phyloP scores from a whole-genome alignment of 805 yeast genomes.

The Yarrowia keelungensis region DNA sequence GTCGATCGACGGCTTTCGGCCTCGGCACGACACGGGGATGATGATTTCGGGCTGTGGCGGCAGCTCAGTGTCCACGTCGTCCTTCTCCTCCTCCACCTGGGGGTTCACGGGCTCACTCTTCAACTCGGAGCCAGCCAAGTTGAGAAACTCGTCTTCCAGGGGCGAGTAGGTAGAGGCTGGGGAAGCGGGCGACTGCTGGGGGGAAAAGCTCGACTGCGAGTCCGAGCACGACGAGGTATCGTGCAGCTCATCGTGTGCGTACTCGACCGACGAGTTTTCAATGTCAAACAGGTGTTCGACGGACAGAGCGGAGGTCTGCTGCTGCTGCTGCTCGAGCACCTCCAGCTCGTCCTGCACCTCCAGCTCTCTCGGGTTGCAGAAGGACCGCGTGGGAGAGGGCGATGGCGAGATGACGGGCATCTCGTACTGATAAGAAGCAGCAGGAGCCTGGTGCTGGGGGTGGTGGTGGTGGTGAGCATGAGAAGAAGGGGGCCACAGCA shows the following conservation, averaged over 20 bases:
- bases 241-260: conserved; percentile 23
- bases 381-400: conserved; percentile 32
- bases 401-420: conserved; percentile 32
- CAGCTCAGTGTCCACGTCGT: conserved; percentile 20
- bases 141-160: conserved; percentile 37
- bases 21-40: conserved; percentile 50
- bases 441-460: no score
- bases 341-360: conserved; percentile 35
- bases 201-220: conserved; percentile 37
- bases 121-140: conserved; percentile 32
- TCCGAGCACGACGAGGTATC: conserved; percentile 35
- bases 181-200: conserved; percentile 35
- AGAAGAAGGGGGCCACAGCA: conserved; percentile 34
- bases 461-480: not conserved
- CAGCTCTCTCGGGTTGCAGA: conserved; percentile 36
- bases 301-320: conserved; percentile 14
- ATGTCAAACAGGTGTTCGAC: conserved; percentile 37
- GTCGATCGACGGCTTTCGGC: conserved; percentile 68
- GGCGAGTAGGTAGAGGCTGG: conserved; percentile 38
- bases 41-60: conserved; percentile 32
- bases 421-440: conserved; percentile 14
- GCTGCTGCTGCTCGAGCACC: not conserved
- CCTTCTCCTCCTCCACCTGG: not conserved
- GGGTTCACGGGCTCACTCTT: conserved; percentile 7
- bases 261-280: conserved; percentile 28